Conservation (phyloP, 106 monocot species). For the Alisma plantagoaquatica region DNA sequence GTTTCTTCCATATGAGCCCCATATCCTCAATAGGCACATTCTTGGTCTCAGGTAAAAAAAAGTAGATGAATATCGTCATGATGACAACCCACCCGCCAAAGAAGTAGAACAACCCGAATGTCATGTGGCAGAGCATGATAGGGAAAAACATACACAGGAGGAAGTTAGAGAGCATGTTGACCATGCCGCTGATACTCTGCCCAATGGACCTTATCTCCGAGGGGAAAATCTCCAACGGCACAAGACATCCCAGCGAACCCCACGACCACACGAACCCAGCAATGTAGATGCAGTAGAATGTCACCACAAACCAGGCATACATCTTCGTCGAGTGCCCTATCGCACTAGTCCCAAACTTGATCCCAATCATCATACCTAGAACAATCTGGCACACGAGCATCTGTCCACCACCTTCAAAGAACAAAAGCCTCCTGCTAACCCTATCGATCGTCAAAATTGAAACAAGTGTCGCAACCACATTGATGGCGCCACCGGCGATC, state of each 20-base stretch:
- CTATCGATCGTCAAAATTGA: constrained; percentile 4
- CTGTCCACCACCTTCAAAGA: constrained; percentile 4
- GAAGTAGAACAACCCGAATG: constrained; percentile 56
- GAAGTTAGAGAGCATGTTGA: constrained; percentile 66
- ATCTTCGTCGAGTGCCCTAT: background rate
- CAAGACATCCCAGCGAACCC: constrained; percentile 14
- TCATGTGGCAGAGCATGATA: constrained; percentile 43
- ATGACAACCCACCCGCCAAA: constrained; percentile 44
- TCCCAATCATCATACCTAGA: constrained; percentile 6
- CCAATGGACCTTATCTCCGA: constrained; percentile 58
- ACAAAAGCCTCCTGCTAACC: background rate
- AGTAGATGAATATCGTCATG: constrained; percentile 41
- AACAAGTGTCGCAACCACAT: background rate
- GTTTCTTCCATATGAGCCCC: constrained; percentile 10
- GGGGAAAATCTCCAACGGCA: constrained; percentile 48
- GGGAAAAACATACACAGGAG: constrained; percentile 40
- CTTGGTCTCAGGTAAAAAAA: constrained; percentile 68
- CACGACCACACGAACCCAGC: constrained; percentile 14
- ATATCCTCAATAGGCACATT: constrained; percentile 63
- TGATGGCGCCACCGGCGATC: too few species aligned
- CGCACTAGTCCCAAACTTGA: constrained; percentile 5
- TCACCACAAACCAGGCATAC: constrained; percentile 4
- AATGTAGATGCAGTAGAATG: constrained; percentile 7
- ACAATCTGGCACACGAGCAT: constrained; percentile 9
- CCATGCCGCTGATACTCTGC: constrained; percentile 50